phyloP scores from a whole-genome alignment of 805 yeast genomes.

The Yarrowia sp. region DNA sequence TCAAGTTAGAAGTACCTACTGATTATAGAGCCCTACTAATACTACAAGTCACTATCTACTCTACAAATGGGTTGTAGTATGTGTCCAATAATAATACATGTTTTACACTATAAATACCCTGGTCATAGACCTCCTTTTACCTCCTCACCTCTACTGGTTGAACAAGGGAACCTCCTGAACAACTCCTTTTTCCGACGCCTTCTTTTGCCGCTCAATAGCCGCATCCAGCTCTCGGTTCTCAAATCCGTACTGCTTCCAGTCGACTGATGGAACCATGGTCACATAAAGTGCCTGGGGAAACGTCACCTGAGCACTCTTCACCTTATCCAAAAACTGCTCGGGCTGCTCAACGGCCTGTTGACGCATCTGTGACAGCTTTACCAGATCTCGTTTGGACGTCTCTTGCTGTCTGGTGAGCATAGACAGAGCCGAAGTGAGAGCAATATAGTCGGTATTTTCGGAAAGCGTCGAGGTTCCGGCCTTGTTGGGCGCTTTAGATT shows the following conservation, averaged over 20 bases:
- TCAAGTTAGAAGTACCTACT: too few species aligned
- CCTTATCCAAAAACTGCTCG: constrained; percentile 31
- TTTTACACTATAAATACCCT: constrained; percentile 1
- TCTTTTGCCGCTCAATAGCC: constrained; percentile 26
- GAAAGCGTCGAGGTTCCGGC: neutral
- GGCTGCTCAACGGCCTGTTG: constrained; percentile 36
- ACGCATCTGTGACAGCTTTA: constrained; percentile 32
- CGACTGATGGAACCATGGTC: constrained; percentile 36
- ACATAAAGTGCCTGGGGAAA: constrained; percentile 36
- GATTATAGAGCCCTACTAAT: too few species aligned
- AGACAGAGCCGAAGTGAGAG: constrained; percentile 36
- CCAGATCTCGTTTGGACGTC: constrained; percentile 34
- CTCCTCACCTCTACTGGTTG: constrained; percentile 27
- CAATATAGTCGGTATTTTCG: constrained; percentile 37
- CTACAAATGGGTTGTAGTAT: too few species aligned
- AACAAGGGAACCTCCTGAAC: constrained; percentile 33
- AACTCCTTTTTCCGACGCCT: constrained; percentile 30
- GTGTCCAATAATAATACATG: neutral
- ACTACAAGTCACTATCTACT: too few species aligned
- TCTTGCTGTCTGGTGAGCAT: constrained; percentile 34
- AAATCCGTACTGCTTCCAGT: constrained; percentile 40
- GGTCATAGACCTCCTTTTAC: neutral
- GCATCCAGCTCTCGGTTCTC: constrained; percentile 35
- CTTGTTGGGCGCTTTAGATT: neutral
- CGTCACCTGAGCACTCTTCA: constrained; percentile 28